Percentiles rank a stretch among this genome's conserved stretches.
These are phyloP conservation scores for Saccharomyces mikatae DNA, from an alignment of 805 yeast genomes.

Conservation along the genomic window DNA sequence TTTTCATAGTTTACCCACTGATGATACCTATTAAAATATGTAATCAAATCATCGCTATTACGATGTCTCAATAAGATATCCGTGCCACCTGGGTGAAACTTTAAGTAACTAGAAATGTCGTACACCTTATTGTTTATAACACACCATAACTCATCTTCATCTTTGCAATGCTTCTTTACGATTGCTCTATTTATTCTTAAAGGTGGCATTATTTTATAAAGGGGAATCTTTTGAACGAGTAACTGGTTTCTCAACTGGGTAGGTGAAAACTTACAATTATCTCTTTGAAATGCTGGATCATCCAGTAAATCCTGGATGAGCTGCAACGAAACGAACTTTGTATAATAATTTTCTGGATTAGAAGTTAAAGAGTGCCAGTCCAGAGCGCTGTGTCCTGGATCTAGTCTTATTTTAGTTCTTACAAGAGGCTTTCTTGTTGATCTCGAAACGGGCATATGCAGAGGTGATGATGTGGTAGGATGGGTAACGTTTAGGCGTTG, in stretches of 20 bases:
- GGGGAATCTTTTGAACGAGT: not conserved
- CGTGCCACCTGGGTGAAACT: constrained; percentile 91
- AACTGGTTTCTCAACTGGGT: not conserved
- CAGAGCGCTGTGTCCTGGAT: constrained; percentile 29
- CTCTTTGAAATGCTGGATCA: constrained; percentile 5
- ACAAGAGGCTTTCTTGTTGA: not conserved
- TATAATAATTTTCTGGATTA: constrained; percentile 1
- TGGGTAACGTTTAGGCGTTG: not conserved
- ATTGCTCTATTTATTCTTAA: constrained; percentile 49
- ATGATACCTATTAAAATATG: constrained; percentile 63
- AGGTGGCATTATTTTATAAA: constrained; percentile 33
- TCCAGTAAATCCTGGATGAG: constrained; percentile 12
- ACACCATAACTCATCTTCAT: constrained; percentile 76
- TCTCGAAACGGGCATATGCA: not conserved
- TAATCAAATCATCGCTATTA: constrained; percentile 69
- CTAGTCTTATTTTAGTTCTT: constrained; percentile 29
- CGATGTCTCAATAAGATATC: constrained; percentile 63
- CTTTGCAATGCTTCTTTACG: constrained; percentile 45
- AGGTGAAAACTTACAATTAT: not conserved
- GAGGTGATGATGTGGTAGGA: not conserved
- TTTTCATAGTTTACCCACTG: constrained; percentile 80
- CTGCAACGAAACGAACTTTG: constrained; percentile 7
- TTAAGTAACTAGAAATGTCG: constrained; percentile 74
- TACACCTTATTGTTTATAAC: constrained; percentile 72
- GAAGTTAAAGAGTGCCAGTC: constrained; percentile 25